Conservation (phyloP, 768 basidiomycete species). For the Mycena indigotica region DNA sequence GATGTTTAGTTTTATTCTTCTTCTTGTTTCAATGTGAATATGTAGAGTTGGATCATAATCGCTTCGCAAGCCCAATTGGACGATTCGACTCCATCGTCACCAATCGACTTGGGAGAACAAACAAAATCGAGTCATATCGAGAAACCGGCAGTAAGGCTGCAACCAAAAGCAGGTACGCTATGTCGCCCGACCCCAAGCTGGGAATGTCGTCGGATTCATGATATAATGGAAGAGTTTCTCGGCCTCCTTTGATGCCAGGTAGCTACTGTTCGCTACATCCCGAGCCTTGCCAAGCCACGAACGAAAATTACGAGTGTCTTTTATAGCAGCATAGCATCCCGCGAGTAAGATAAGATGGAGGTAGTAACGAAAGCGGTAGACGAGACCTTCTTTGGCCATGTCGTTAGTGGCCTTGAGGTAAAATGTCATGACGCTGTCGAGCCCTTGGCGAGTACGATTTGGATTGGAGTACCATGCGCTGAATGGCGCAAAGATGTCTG, state of each 20-base stretch:
- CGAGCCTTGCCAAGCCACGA: conserved; percentile 20
- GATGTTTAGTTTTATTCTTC: conserved; percentile 15
- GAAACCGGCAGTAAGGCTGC: no score
- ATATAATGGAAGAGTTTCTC: conserved; percentile 14
- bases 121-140: no score
- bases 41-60: background rate
- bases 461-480: conserved; percentile 9
- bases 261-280: conserved; percentile 8
- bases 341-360: conserved; percentile 14
- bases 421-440: conserved; percentile 17
- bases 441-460: background rate
- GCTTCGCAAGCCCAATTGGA: background rate
- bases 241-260: conserved; percentile 7
- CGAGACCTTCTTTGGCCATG: conserved; percentile 16
- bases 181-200: conserved; percentile 1
- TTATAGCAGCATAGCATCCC: conserved; percentile 14
- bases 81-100: no score
- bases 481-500: conserved; percentile 4
- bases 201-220: conserved; percentile 16
- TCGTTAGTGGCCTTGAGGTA: conserved; percentile 16
- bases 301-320: conserved; percentile 15
- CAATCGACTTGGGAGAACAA: no score
- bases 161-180: no score
- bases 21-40: background rate
- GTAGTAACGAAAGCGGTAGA: conserved; percentile 8